These are phyloP conservation scores for Colletotrichum endophyticum DNA, from an alignment of 2,329 filamentous ascomycete genomes.

Conservation along the genomic window DNA sequence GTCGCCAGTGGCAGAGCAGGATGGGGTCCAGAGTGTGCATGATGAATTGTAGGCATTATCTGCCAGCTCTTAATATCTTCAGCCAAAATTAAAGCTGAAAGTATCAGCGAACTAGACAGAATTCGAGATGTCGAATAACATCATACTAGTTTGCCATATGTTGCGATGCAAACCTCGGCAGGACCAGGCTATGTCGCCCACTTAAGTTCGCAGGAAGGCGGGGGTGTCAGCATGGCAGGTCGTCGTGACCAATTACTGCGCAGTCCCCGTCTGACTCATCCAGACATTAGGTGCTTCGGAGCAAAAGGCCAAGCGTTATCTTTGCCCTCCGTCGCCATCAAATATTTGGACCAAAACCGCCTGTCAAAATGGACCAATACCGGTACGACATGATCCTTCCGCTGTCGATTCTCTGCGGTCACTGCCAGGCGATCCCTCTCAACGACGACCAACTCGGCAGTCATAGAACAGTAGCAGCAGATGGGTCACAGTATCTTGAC, in stretches of 20 bases:
- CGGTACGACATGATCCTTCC: background rate
- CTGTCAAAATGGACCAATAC: background rate
- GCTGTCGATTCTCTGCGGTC: background rate
- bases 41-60: background rate
- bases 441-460: background rate
- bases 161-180: background rate
- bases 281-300: background rate
- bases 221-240: background rate
- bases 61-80: background rate
- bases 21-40: background rate
- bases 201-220: background rate
- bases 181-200: background rate
- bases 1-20: constrained; percentile 1
- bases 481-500: background rate
- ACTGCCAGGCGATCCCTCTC: background rate
- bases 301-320: background rate
- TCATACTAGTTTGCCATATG: background rate
- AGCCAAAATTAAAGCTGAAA: background rate
- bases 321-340: background rate
- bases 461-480: background rate
- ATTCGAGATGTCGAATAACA: background rate
- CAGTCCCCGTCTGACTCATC: background rate
- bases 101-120: background rate
- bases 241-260: background rate
- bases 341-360: background rate